A percentile compares a stretch with the other conserved stretches of the same genome.
Evolutionary conservation across 2,329 filamentous ascomycete genomes (phyloP).

Genomic region (Aspergillus sp.): DNA sequence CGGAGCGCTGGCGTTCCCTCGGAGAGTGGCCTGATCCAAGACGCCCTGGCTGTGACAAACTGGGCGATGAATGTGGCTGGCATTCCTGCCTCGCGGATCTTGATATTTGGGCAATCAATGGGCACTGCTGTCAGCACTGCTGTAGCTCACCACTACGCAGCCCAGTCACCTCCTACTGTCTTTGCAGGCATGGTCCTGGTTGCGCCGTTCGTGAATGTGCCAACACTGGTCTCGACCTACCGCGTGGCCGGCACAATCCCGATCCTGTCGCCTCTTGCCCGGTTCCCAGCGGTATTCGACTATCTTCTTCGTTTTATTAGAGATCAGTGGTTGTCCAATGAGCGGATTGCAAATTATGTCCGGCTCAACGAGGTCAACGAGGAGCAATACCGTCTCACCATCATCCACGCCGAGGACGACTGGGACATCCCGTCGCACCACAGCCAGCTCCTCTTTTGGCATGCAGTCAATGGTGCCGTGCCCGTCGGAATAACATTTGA

Average conservation of each 20-base stretch:
- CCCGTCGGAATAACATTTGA: background rate
- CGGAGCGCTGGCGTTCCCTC: slow-evolving; percentile 54
- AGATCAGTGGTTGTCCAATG: slow-evolving; percentile 14
- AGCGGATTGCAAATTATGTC: slow-evolving; percentile 1
- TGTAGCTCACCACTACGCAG: slow-evolving; percentile 46
- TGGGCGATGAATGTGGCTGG: slow-evolving; percentile 55
- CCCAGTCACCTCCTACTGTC: slow-evolving; percentile 43
- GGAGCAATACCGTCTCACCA: slow-evolving; percentile 29
- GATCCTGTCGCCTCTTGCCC: slow-evolving; percentile 52
- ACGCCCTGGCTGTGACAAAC: slow-evolving; percentile 54
- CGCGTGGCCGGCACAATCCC: slow-evolving; percentile 57
- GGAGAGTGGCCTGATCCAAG: slow-evolving; percentile 54
- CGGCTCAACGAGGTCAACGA: slow-evolving; percentile 13
- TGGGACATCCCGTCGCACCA: slow-evolving; percentile 33
- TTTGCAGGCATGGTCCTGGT: slow-evolving; percentile 59
- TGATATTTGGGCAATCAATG: slow-evolving; percentile 61
- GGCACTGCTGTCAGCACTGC: slow-evolving; percentile 55
- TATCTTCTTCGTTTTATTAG: slow-evolving; percentile 14
- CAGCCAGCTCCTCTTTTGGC: slow-evolving; percentile 1
- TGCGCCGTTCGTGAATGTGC: slow-evolving; percentile 58
- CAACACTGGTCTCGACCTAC: slow-evolving; percentile 57
- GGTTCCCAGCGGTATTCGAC: slow-evolving; percentile 38
- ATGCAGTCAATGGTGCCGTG: background rate
- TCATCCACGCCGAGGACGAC: slow-evolving; percentile 39
- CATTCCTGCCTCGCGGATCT: slow-evolving; percentile 56